Percentiles rank a stretch among this genome's conserved stretches.
Conservation (phyloP, 169 alveolate genomes). For the Cytauxzoon felis region DNA sequence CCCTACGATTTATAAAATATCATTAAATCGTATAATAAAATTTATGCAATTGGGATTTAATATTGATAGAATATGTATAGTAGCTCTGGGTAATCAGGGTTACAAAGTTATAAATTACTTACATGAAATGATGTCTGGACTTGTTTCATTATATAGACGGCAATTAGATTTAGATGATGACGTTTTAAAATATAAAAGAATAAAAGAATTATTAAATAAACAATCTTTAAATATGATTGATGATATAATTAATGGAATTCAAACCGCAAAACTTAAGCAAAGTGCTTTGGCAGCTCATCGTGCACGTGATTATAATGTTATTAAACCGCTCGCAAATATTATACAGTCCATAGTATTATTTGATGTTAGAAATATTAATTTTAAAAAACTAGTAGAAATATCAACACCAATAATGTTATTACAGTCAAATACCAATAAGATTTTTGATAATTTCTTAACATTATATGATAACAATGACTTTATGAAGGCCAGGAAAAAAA, state of each 20-base stretch:
- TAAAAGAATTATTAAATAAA: constrained; percentile 2
- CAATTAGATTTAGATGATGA: constrained; percentile 1
- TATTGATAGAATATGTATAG: constrained; percentile 38
- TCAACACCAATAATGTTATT: constrained; percentile 36
- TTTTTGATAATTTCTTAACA: constrained; percentile 26
- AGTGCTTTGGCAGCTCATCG: constrained; percentile 43
- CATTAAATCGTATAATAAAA: constrained; percentile 43
- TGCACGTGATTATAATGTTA: constrained; percentile 29
- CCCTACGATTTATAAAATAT: constrained; percentile 16
- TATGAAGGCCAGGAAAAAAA: constrained; percentile 8
- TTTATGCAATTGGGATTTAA: constrained; percentile 40
- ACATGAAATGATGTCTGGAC: constrained; percentile 33
- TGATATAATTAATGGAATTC: constrained; percentile 23
- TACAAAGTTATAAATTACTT: constrained; percentile 27
- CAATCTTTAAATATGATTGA: constrained; percentile 37
- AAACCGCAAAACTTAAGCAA: constrained; percentile 10
- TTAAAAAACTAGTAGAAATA: constrained; percentile 34
- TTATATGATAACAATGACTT: constrained; percentile 27
- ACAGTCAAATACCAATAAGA: constrained; percentile 40
- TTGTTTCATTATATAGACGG: too few relatives aligned
- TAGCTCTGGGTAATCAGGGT: constrained; percentile 55
- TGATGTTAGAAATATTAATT: constrained; percentile 38
- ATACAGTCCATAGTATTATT: constrained; percentile 41
- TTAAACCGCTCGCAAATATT: constrained; percentile 39
- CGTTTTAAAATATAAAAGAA: neutral